Percentiles rank a stretch among this genome's conserved stretches.
Conservation (phyloP, 116 monocot species). For the Zostera marina region DNA sequence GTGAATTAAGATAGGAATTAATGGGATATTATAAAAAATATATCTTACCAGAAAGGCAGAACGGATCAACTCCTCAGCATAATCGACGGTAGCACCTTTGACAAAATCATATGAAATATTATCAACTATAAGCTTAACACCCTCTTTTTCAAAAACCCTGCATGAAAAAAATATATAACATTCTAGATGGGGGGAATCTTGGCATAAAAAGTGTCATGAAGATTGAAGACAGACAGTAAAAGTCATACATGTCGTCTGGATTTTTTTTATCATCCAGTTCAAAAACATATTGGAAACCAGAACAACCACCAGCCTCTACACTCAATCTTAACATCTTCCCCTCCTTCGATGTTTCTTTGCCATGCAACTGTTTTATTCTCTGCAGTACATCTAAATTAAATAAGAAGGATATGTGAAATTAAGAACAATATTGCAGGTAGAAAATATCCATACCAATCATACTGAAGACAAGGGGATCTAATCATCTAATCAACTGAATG, state of each 20-base stretch:
- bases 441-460: background rate
- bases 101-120: conserved; percentile 73
- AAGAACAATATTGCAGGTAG: background rate
- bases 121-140: conserved; percentile 72
- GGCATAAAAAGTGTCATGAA: background rate
- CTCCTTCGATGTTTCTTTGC: conserved; percentile 27
- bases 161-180: background rate
- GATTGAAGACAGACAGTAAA: background rate
- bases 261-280: conserved; percentile 53
- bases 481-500: background rate
- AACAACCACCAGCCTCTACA: conserved; percentile 91
- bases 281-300: conserved; percentile 97
- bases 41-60: conserved; percentile 51
- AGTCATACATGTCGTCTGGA: conserved; percentile 56
- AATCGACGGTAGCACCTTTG: conserved; percentile 64
- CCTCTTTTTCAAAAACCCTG: conserved; percentile 87
- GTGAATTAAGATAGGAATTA: background rate
- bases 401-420: background rate
- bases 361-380: conserved; percentile 73
- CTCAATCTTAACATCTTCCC: conserved; percentile 82
- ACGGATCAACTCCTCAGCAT: conserved; percentile 69
- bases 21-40: background rate
- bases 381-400: conserved; percentile 14
- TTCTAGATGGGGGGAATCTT: background rate
- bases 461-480: background rate